Evolutionary conservation across 108 stramenopile species (phyloP).

Genomic region (Nitzschia putrida): DNA sequence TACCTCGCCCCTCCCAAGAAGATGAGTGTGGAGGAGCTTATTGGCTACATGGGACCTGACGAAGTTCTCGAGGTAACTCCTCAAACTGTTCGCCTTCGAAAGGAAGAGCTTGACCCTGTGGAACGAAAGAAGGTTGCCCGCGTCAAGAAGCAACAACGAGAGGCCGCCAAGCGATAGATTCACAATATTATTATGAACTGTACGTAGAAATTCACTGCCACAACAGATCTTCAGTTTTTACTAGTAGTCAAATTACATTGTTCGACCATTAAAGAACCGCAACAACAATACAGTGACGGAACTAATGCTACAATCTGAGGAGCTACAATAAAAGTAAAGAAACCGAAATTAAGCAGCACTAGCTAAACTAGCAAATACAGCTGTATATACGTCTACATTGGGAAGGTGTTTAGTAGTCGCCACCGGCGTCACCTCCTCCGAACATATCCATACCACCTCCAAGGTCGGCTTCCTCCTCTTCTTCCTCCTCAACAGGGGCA

Average conservation of each 20-base stretch:
- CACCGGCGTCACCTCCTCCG: constrained; percentile 66
- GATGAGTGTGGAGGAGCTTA: constrained; percentile 91
- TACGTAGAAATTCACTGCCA: background rate
- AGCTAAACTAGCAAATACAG: too few species aligned
- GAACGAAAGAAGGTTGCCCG: constrained; percentile 54
- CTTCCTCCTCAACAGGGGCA: constrained; percentile 58
- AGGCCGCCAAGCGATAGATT: constrained; percentile 28
- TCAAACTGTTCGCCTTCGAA: constrained; percentile 83
- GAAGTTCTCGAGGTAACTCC: constrained; percentile 97
- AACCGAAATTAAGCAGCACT: too few species aligned
- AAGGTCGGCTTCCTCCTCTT: constrained; percentile 54
- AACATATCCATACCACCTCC: constrained; percentile 61
- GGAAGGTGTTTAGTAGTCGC: constrained; percentile 54
- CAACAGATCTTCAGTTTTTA: background rate
- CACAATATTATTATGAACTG: background rate
- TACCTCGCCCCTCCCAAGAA: constrained; percentile 83
- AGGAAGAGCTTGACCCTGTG: constrained; percentile 74
- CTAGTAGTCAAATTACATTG: too few species aligned
- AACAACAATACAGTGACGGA: too few species aligned
- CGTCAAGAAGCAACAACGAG: constrained; percentile 69
- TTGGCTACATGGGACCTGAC: constrained; percentile 86
- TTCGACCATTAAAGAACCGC: too few species aligned
- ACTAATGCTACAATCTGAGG: too few species aligned
- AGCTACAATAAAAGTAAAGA: too few species aligned
- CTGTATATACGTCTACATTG: too few species aligned